Percentiles rank a stretch among this genome's conserved stretches.
Conservation (phyloP, 1,139 yeast species). For the Yamadazyma aaseri region DNA sequence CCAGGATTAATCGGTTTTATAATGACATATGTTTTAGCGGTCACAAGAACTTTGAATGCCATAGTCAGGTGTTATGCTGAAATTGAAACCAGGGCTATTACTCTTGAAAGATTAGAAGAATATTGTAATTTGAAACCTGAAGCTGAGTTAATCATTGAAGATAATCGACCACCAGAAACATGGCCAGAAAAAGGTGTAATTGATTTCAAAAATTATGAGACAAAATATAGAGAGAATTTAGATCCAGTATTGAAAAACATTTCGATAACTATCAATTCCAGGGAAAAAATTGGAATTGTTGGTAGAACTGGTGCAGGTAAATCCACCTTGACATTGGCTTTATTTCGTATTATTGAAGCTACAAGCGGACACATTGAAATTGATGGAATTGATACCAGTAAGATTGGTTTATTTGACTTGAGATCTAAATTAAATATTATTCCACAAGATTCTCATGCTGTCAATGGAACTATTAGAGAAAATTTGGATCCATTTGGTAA, state of each 20-base stretch:
- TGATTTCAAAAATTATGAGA: constrained; percentile 28
- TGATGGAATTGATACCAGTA: constrained; percentile 30
- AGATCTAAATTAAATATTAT: constrained; percentile 35
- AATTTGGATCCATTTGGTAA: constrained; percentile 36
- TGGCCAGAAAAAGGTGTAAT: constrained; percentile 37
- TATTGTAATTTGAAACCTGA: constrained; percentile 34
- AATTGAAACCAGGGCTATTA: constrained; percentile 32
- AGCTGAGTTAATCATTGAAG: constrained; percentile 29
- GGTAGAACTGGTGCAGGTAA: constrained; percentile 47
- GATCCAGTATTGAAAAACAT: constrained; percentile 36
- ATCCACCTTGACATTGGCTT: constrained; percentile 36
- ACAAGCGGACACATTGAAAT: constrained; percentile 31
- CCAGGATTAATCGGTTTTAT: constrained; percentile 39
- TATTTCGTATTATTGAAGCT: constrained; percentile 40
- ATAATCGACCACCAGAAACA: constrained; percentile 20
- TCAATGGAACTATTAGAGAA: constrained; percentile 35
- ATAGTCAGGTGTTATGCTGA: constrained; percentile 37
- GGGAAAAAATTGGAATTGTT: constrained; percentile 40
- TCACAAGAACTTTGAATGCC: constrained; percentile 30
- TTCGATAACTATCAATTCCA: constrained; percentile 25
- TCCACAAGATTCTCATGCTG: constrained; percentile 39
- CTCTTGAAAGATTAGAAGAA: constrained; percentile 37
- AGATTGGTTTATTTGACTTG: constrained; percentile 34
- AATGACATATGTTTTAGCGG: constrained; percentile 35
- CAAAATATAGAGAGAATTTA: constrained; percentile 36